Base-by-base conservation (phyloP, 352 stramenopile species). In the Vaucheria bursata region DNA sequence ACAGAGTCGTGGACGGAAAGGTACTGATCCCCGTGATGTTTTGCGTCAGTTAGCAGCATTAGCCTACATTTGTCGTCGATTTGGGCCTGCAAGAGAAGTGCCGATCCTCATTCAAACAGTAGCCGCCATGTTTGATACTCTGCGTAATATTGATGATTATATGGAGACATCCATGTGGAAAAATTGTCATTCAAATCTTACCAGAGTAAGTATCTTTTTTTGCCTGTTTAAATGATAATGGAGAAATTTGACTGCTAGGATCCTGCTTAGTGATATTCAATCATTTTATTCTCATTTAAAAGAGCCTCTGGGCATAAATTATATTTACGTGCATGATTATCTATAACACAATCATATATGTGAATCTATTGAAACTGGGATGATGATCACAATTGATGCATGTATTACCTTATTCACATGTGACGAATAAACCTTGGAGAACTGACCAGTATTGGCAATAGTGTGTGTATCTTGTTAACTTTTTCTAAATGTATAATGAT, bases 61-160 rank as follows among this genome's bases (percentile, higher is more conserved):
- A 31, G 87, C 85, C 18, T 84, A 86, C 52, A 36, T 91, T 5
- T 84, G 87, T 1, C 83, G 86, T 4, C 52, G 86, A 25, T 91
- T 92, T 72, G 89, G 88, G 34, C 86, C 88, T 4, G 79, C 85
- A 34, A 84, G 90, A 12, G 89, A 93, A 80, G 85, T 94, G 75
- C 88, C 89, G 18, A 87, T 93, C 52, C 81, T 92, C 35, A 93
- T 93, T 88, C 87, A 94, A 77, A 81, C 91, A 12, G 86, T 93
- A 35, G 87, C 86, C 34, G 84, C 88, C 45, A 88, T 82, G 79
- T 86, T 87, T 40, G 84, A 87, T 73, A 79, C 79, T 29, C 52
- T 85, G 29, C 65, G 80, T 8, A 91, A 78, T 39, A 90, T 94
- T 74, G 90, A 94, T 83, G 89, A 93, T 77, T 93, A 86, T 83